Conservation (phyloP, 2,329 filamentous ascomycete genomes). For the Cordyceps cicadae region DNA sequence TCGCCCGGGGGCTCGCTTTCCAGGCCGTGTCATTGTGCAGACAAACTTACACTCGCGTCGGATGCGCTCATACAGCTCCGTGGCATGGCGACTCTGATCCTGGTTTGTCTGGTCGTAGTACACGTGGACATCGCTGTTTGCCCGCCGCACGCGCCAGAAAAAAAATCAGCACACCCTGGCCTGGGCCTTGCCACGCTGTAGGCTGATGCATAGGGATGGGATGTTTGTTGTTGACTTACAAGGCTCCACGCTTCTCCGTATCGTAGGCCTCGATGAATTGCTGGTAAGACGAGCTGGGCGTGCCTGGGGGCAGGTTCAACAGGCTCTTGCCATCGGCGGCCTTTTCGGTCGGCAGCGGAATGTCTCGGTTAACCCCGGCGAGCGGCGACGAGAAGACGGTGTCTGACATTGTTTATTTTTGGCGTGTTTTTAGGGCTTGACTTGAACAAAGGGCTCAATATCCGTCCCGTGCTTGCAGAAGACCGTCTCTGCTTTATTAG, state of each 20-base stretch:
- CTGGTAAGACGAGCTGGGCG: conserved; percentile 60
- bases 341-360: conserved; percentile 48
- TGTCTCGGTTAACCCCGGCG: conserved; percentile 47
- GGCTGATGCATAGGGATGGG: too few species aligned
- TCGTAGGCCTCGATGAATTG: conserved; percentile 60
- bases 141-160: neutral
- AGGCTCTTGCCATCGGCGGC: conserved; percentile 70
- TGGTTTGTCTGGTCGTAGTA: conserved; percentile 65
- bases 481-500: neutral
- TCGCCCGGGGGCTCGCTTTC: neutral
- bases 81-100: conserved; percentile 58
- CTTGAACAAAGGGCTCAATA: neutral
- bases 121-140: conserved; percentile 64
- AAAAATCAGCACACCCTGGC: neutral
- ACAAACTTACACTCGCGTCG: conserved; percentile 62
- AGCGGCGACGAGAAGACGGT: conserved; percentile 41
- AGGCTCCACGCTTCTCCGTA: conserved; percentile 60
- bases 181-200: neutral
- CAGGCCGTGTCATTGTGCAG: too few species aligned
- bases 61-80: conserved; percentile 68
- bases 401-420: neutral
- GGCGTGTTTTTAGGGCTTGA: neutral
- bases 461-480: neutral
- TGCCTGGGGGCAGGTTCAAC: conserved; percentile 54
- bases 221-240: conserved; percentile 38